Conservation (phyloP, 371 early-diverging fungal genomes). For the Rhizopus microsporus region DNA sequence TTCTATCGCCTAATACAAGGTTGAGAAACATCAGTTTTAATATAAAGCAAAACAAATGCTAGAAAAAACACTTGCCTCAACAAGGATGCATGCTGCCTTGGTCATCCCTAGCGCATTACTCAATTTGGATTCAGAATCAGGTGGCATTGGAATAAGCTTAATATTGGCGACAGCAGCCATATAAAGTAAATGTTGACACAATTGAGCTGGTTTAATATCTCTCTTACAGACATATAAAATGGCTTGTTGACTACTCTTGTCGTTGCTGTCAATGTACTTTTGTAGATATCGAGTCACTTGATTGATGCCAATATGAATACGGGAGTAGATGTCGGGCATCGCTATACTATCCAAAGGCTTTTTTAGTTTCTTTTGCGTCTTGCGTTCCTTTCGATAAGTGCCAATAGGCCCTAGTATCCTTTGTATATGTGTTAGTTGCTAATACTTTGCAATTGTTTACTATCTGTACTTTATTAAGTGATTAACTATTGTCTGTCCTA, state of each 20-base stretch:
- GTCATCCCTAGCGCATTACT: conserved; percentile 22
- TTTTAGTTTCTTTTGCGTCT: conserved; percentile 16
- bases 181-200: conserved; percentile 36
- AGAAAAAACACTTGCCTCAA: conserved; percentile 19
- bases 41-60: neutral
- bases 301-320: conserved; percentile 35
- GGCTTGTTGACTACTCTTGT: neutral
- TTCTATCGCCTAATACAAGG: conserved; percentile 8
- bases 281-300: conserved; percentile 33
- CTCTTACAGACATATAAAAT: conserved; percentile 42
- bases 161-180: conserved; percentile 37
- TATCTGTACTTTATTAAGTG: conserved; percentile 28
- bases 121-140: conserved; percentile 26
- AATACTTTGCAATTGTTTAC: neutral
- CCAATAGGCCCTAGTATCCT: conserved; percentile 33
- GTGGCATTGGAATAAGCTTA: conserved; percentile 32
- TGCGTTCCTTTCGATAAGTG: conserved; percentile 12
- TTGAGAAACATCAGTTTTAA: neutral
- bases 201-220: conserved; percentile 35
- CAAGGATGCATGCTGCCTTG: conserved; percentile 22
- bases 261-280: conserved; percentile 16
- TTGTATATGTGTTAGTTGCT: neutral
- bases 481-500: conserved; percentile 20
- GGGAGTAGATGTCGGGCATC: conserved; percentile 26
- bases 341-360: neutral